Base-by-base conservation (phyloP, 805 yeast species). In the Naumovozyma baii region DNA sequence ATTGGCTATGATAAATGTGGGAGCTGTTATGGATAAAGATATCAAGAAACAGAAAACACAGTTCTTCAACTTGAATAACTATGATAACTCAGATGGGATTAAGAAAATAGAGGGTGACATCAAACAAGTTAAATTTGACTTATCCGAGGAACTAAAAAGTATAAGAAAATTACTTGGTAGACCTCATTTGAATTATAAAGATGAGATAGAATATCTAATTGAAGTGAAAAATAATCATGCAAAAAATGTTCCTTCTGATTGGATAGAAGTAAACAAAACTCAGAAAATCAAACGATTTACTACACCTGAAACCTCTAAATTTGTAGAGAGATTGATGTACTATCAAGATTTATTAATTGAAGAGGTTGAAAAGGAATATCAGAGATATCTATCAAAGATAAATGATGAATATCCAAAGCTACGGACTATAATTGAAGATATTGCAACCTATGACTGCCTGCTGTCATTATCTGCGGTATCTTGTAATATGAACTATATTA, bases 211-310 rank as follows among this genome's bases (percentile, higher is more conserved):
- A 2, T 83, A 80, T 52, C 63, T 88, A 36, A 70, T 92, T 17
- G 96, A 88, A 51, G 78, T 90, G 0, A 64, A 85, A 33, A 78
- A 78, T 45, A 61, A 72, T 10, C 73, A 73, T 33, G 66, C 72
- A 2, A 73, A 72, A 33, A 59, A 63, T 1, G 59, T 88, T 2
- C 97, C 97, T 0, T 49, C 64, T 2, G 76, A 74, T 38, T 90
- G 96, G 95, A 62, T 80, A 10, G 81, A 84, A 48, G 73, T 83
- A 19, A 81, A 74, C 49, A 81, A 81, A 7, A 73, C 94, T 35
- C 67, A 76, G 44, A 58, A 76, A 1, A 78, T 85, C 1, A 73
- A 86, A 2, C 64, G 97, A 41, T 88, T 76, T 57, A 66, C 87
- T 42, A 68, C 95, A 0, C 84, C 94, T 0, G 62, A 59, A 22